phyloP scores from a whole-genome alignment of 352 stramenopile genomes.

The Globisporangium mamillatum region DNA sequence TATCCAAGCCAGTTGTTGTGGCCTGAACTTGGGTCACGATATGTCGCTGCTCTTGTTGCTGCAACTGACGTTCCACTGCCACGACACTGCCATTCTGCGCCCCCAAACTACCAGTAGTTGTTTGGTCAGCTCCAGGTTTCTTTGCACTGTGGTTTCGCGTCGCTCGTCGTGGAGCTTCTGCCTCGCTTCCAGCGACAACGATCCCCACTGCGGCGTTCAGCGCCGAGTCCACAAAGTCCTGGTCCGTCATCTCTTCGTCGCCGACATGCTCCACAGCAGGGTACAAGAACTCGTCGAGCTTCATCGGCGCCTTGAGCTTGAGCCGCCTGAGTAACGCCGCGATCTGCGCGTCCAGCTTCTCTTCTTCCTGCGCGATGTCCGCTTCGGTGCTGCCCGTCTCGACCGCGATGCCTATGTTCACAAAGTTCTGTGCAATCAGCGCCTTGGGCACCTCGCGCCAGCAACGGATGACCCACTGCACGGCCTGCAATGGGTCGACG shows the following conservation, averaged over 20 bases:
- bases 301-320: conserved; percentile 41
- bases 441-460: conserved; percentile 57
- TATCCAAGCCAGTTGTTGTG: neutral
- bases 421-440: conserved; percentile 51
- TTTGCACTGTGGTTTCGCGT: conserved; percentile 17
- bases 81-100: neutral
- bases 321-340: conserved; percentile 45
- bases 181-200: conserved; percentile 28
- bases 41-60: neutral
- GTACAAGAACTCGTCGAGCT: conserved; percentile 52
- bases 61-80: neutral
- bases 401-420: conserved; percentile 28
- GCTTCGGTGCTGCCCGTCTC: neutral
- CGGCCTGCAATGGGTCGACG: conserved; percentile 43
- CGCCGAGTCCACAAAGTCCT: conserved; percentile 67
- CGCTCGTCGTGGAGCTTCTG: conserved; percentile 26
- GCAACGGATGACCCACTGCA: conserved; percentile 51
- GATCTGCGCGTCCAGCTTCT: conserved; percentile 57
- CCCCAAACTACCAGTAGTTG: neutral
- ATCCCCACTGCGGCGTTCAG: conserved; percentile 42
- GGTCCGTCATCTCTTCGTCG: conserved; percentile 57
- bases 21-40: neutral
- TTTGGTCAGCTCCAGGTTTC: conserved; percentile 8
- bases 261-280: conserved; percentile 40
- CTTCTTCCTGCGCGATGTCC: conserved; percentile 25